phyloP scores from a whole-genome alignment of 371 early-diverging fungal genomes.

The Sporodiniella umbellata region DNA sequence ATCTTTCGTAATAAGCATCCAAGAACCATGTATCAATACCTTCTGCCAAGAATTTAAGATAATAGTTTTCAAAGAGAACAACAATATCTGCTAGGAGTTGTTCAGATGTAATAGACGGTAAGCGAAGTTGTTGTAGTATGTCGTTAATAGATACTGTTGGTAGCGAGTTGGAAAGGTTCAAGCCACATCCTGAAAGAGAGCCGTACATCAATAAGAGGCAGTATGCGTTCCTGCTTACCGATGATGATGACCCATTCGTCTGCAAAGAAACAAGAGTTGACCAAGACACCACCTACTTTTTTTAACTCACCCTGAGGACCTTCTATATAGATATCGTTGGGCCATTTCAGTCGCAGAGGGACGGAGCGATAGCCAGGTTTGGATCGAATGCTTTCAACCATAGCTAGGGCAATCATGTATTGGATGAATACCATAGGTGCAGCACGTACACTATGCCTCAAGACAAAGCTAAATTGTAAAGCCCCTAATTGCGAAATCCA shows the following conservation, averaged over 20 bases:
- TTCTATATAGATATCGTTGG: slow-evolving; percentile 87
- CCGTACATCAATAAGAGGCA: background rate
- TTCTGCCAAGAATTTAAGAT: slow-evolving; percentile 58
- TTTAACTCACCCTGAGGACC: slow-evolving; percentile 46
- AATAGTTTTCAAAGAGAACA: slow-evolving; percentile 70
- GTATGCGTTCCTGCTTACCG: slow-evolving; percentile 45
- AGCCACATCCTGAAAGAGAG: slow-evolving; percentile 64
- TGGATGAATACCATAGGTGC: slow-evolving; percentile 80
- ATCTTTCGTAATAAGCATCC: slow-evolving; percentile 70
- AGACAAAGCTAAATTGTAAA: slow-evolving; percentile 74
- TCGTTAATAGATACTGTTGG: slow-evolving; percentile 88
- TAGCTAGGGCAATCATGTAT: slow-evolving; percentile 80
- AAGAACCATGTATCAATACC: slow-evolving; percentile 75
- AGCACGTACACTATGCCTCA: slow-evolving; percentile 58
- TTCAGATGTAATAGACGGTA: slow-evolving; percentile 60
- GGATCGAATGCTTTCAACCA: slow-evolving; percentile 70
- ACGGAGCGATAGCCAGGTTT: slow-evolving; percentile 69
- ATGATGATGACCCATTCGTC: slow-evolving; percentile 78
- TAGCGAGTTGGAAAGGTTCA: slow-evolving; percentile 77
- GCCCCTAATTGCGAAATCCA: slow-evolving; percentile 92
- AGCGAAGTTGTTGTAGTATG: slow-evolving; percentile 47
- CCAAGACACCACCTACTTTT: slow-evolving; percentile 84
- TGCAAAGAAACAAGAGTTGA: slow-evolving; percentile 70
- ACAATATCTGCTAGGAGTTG: slow-evolving; percentile 71
- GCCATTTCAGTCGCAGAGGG: slow-evolving; percentile 89